Evolutionary conservation across 257 asterid species (phyloP).

Genomic region (Gynochthodes officinalis): DNA sequence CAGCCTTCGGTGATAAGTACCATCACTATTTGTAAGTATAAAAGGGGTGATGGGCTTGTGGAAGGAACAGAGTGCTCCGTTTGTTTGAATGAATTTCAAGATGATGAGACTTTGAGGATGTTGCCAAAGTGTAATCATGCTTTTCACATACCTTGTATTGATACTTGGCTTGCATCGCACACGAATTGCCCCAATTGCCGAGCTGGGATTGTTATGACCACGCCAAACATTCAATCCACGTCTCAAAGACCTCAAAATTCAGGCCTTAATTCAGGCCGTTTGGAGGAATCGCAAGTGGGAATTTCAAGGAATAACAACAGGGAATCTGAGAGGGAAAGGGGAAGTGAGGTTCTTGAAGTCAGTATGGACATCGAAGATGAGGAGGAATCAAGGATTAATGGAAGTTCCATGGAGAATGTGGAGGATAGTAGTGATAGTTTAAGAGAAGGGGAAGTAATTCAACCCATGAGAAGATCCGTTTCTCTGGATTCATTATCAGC

Average conservation of each 20-base stretch:
- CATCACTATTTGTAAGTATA: slow-evolving; percentile 56
- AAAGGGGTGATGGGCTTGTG: slow-evolving; percentile 50
- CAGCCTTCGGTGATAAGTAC: slow-evolving; percentile 56
- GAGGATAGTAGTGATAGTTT: slow-evolving; percentile 10
- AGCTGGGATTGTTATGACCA: slow-evolving; percentile 41
- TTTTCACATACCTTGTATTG: slow-evolving; percentile 73
- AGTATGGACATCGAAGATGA: slow-evolving; percentile 25
- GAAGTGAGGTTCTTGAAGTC: slow-evolving; percentile 13
- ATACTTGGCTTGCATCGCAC: slow-evolving; percentile 81
- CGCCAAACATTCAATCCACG: not conserved
- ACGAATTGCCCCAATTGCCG: slow-evolving; percentile 85
- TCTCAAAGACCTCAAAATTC: slow-evolving; percentile 23
- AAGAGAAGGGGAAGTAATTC: slow-evolving; percentile 28
- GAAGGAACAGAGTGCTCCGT: slow-evolving; percentile 77
- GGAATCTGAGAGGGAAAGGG: slow-evolving; percentile 14
- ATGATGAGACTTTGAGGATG: slow-evolving; percentile 57
- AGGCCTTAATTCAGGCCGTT: slow-evolving; percentile 22
- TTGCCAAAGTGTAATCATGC: slow-evolving; percentile 85
- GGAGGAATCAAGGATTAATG: slow-evolving; percentile 15
- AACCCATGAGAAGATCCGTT: slow-evolving; percentile 48
- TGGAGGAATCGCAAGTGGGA: slow-evolving; percentile 24
- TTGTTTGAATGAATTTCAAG: slow-evolving; percentile 69
- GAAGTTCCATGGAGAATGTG: not conserved
- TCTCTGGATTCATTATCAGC: slow-evolving; percentile 50
- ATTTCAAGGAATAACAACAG: slow-evolving; percentile 15